Conservation (phyloP, 805 yeast species). For the Hanseniaspora thailandica region DNA sequence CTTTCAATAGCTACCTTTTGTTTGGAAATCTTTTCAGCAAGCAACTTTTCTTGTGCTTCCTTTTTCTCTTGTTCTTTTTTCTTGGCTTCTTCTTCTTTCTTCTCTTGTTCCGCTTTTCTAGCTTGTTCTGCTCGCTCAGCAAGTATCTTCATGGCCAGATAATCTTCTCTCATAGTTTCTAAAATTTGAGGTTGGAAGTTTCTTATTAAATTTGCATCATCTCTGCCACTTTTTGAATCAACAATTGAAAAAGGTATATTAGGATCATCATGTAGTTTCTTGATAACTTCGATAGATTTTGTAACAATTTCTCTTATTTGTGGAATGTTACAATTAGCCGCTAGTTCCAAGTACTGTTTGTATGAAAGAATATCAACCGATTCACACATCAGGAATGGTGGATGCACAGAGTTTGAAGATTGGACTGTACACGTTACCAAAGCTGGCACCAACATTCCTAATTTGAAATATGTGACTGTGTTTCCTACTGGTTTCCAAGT, state of each 20-base stretch:
- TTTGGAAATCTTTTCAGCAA: background rate
- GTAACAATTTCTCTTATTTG: background rate
- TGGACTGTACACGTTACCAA: background rate
- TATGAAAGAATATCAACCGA: background rate
- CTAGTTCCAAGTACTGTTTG: background rate
- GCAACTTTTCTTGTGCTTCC: background rate
- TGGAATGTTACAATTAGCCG: background rate
- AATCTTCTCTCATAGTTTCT: background rate
- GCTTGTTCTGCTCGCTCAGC: background rate
- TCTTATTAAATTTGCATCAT: background rate
- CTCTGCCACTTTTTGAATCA: background rate
- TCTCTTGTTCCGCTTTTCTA: no score
- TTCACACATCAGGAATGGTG: background rate
- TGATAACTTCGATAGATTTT: background rate
- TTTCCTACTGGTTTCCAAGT: background rate
- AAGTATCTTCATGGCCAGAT: background rate
- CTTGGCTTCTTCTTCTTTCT: background rate
- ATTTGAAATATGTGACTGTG: background rate
- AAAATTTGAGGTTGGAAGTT: background rate
- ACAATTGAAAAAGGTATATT: background rate
- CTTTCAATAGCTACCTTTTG: no score
- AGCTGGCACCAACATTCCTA: background rate
- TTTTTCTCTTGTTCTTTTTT: no score
- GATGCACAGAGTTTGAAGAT: background rate
- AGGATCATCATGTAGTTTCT: background rate